Percentiles rank a stretch among this genome's conserved stretches.
These are phyloP conservation scores for Phaffomyces opuntiae DNA, from an alignment of 805 yeast genomes.

Conservation along the genomic window DNA sequence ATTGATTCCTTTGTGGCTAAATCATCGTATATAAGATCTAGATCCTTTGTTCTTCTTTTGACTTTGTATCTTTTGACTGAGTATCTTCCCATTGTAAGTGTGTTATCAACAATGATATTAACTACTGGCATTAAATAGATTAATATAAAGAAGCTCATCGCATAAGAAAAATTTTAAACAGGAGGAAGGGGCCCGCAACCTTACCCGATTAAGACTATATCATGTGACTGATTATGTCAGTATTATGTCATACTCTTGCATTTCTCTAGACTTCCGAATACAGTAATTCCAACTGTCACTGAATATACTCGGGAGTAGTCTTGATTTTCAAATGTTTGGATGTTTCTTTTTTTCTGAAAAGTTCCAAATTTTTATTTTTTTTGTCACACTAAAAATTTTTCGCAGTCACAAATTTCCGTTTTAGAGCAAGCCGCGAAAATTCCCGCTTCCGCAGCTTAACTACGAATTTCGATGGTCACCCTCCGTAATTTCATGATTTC, in stretches of 20 bases:
- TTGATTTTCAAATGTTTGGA: not conserved
- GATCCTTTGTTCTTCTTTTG: constrained; percentile 77
- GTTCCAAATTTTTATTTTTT: no score
- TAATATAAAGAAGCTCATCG: constrained; percentile 2
- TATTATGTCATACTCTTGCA: not conserved
- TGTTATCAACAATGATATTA: no score
- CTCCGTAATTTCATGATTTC: constrained; percentile 3
- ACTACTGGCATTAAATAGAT: no score
- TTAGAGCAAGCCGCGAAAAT: no score
- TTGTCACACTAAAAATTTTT: not conserved
- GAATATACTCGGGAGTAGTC: not conserved
- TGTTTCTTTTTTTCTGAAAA: no score
- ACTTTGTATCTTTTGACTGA: constrained; percentile 84
- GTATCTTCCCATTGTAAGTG: constrained; percentile 59
- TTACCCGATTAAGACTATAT: no score
- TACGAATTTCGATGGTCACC: not conserved
- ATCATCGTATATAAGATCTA: constrained; percentile 78
- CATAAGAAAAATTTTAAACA: constrained; percentile 1
- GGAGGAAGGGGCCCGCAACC: no score
- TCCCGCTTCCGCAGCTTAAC: not conserved
- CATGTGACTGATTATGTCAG: not conserved
- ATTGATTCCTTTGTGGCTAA: constrained; percentile 59
- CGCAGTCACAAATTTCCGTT: constrained; percentile 5
- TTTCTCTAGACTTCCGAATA: constrained; percentile 2
- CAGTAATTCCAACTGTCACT: not conserved